These are phyloP conservation scores for Aspergillus wentii DNA, from an alignment of 495 filamentous ascomycete genomes.

Conservation along the genomic window DNA sequence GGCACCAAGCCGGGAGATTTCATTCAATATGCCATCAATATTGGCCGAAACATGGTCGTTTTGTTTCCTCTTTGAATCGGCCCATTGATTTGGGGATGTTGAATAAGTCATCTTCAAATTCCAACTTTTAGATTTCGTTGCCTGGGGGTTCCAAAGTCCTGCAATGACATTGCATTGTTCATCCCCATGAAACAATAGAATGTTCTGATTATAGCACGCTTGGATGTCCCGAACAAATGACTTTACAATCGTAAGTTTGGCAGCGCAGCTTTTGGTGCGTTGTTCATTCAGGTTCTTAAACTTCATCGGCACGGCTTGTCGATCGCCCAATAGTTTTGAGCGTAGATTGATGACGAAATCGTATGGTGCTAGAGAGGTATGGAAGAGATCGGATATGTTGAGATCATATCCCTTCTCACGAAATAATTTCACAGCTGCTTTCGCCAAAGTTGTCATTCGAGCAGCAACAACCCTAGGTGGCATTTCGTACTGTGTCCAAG, in stretches of 20 bases:
- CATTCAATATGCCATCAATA: slow-evolving; percentile 65
- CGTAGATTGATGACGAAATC: slow-evolving; percentile 78
- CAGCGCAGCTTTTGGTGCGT: slow-evolving; percentile 6
- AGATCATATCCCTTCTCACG: slow-evolving; percentile 53
- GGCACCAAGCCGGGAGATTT: slow-evolving; percentile 59
- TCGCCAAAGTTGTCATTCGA: slow-evolving; percentile 76
- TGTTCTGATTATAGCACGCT: slow-evolving; percentile 51
- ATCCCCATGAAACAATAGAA: slow-evolving; percentile 71
- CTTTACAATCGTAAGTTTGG: slow-evolving; percentile 36
- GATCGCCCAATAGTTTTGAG: slow-evolving; percentile 31
- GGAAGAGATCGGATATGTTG: slow-evolving; percentile 61
- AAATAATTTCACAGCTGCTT: slow-evolving; percentile 58
- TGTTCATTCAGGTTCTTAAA: slow-evolving; percentile 67
- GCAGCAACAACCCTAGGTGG: slow-evolving; percentile 80
- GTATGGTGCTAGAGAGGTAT: slow-evolving; percentile 63
- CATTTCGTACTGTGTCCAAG: slow-evolving; percentile 66
- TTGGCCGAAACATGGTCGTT: slow-evolving; percentile 57
- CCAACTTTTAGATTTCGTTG: slow-evolving; percentile 47
- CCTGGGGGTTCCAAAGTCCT: slow-evolving; percentile 76
- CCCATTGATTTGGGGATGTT: slow-evolving; percentile 47
- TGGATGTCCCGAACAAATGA: slow-evolving; percentile 57
- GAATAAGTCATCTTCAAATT: slow-evolving; percentile 66
- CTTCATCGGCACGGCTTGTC: slow-evolving; percentile 24
- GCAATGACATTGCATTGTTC: slow-evolving; percentile 56
- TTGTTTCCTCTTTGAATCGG: slow-evolving; percentile 14